phyloP scores from a whole-genome alignment of 805 yeast genomes.

The Komagataella mondaviorum region DNA sequence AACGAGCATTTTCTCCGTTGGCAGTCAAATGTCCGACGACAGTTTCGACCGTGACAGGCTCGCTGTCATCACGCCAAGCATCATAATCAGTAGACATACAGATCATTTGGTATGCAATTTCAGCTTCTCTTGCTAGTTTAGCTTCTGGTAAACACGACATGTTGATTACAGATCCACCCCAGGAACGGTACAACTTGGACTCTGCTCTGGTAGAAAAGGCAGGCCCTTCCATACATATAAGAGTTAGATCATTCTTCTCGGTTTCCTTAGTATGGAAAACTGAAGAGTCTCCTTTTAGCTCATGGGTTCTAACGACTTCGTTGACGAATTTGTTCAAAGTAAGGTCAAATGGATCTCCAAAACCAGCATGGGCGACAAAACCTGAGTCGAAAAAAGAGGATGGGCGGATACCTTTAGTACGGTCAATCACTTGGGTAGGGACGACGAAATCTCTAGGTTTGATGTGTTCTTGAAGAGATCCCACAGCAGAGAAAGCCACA shows the following conservation, averaged over 20 bases:
- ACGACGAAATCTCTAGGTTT: conserved; percentile 93
- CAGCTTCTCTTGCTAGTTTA: conserved; percentile 94
- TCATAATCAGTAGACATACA: conserved; percentile 99
- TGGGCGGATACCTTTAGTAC: conserved; percentile 90
- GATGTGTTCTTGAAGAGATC: conserved; percentile 81
- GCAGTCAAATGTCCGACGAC: conserved; percentile 85
- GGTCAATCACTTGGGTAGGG: conserved; percentile 91
- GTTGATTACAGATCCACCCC: conserved; percentile 93
- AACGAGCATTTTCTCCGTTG: conserved; percentile 77
- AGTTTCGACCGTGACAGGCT: conserved; percentile 96
- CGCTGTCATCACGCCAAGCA: conserved; percentile 93
- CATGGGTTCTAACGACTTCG: conserved; percentile 32
- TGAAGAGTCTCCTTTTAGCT: conserved; percentile 41
- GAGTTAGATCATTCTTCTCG: conserved; percentile 59
- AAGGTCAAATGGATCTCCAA: conserved; percentile 92
- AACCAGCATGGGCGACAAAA: conserved; percentile 92
- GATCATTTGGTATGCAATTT: conserved; percentile 91
- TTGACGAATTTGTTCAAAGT: conserved; percentile 54
- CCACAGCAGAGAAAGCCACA: conserved; percentile 91
- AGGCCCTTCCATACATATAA: conserved; percentile 98
- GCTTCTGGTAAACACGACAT: conserved; percentile 98
- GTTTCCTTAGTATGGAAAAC: conserved; percentile 54
- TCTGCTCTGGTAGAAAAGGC: conserved; percentile 96
- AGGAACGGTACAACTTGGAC: conserved; percentile 67
- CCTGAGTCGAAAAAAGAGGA: conserved; percentile 87